A percentile compares a stretch with the other conserved stretches of the same genome.
Conservation (phyloP, 768 basidiomycete species). For the Psilocybe subaeruginosa region DNA sequence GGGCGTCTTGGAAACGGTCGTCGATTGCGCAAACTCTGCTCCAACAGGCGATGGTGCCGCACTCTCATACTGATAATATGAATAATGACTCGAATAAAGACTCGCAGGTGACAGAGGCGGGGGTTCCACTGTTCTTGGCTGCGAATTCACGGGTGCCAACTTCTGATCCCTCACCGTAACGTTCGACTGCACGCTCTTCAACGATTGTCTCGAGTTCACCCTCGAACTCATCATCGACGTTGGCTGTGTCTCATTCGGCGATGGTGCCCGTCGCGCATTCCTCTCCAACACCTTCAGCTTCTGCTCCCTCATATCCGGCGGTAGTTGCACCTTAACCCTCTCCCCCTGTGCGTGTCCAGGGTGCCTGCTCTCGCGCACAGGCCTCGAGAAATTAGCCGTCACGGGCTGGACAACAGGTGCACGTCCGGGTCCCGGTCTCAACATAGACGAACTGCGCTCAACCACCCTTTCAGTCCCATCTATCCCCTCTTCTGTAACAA, state of each 20-base stretch:
- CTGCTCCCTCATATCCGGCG: constrained; percentile 41
- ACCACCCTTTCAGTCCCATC: background rate
- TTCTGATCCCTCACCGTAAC: background rate
- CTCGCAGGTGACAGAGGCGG: constrained; percentile 17
- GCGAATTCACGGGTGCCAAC: background rate
- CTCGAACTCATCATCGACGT: background rate
- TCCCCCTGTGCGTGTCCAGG: constrained; percentile 50
- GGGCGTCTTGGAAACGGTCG: constrained; percentile 17
- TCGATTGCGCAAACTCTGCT: constrained; percentile 16
- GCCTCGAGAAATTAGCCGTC: constrained; percentile 66
- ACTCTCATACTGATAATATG: constrained; percentile 63
- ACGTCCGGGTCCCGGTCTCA: constrained; percentile 33
- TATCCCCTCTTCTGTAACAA: constrained; percentile 51
- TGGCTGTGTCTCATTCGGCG: constrained; percentile 25
- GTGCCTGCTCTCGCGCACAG: constrained; percentile 48
- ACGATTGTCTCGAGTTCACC: background rate
- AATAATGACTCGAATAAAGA: constrained; percentile 64
- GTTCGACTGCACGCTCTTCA: background rate
- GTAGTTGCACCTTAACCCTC: constrained; percentile 38
- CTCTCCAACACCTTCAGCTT: constrained; percentile 60
- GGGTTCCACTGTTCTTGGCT: background rate
- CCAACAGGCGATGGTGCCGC: constrained; percentile 46
- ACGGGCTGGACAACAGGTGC: constrained; percentile 48
- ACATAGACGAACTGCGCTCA: background rate
- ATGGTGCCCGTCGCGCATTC: constrained; percentile 46